Conservation (phyloP, 2,329 filamentous ascomycete genomes). For the Pseudogymnoascus sp. region DNA sequence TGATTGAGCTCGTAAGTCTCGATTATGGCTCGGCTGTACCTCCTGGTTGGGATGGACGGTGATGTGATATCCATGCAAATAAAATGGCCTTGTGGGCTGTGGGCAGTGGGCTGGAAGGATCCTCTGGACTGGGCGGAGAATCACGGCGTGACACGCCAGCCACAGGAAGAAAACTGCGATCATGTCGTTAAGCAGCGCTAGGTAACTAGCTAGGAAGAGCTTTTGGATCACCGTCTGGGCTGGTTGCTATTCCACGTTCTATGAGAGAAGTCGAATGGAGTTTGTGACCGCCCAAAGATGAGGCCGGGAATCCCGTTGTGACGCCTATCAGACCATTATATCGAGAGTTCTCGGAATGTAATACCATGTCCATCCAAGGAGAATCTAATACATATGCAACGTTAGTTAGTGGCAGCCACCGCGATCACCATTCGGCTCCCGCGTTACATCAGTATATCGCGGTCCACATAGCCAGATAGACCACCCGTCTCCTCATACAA, state of each 20-base stretch:
- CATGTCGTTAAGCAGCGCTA: too few relatives aligned
- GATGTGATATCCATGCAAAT: background rate
- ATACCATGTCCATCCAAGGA: background rate
- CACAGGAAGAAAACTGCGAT: too few relatives aligned
- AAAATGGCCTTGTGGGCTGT: too few relatives aligned
- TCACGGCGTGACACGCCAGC: too few relatives aligned
- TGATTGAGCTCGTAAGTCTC: background rate
- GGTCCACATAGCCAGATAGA: constrained; percentile 28
- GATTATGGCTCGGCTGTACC: background rate
- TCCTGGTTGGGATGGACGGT: background rate
- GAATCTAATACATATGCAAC: background rate
- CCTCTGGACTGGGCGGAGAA: too few relatives aligned
- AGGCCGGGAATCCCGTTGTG: background rate
- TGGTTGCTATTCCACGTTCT: too few relatives aligned
- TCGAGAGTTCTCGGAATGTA: background rate
- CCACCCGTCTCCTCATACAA: constrained; percentile 38
- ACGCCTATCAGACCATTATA: background rate
- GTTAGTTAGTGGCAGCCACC: background rate
- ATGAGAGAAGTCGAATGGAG: too few relatives aligned
- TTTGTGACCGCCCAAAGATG: too few relatives aligned
- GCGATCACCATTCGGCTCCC: background rate
- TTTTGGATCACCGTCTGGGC: too few relatives aligned
- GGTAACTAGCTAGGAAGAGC: too few relatives aligned
- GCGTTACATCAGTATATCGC: constrained; percentile 22
- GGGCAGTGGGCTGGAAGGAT: too few relatives aligned